Conservation (phyloP, 108 stramenopile genomes). For the Nitzschia sp. region DNA sequence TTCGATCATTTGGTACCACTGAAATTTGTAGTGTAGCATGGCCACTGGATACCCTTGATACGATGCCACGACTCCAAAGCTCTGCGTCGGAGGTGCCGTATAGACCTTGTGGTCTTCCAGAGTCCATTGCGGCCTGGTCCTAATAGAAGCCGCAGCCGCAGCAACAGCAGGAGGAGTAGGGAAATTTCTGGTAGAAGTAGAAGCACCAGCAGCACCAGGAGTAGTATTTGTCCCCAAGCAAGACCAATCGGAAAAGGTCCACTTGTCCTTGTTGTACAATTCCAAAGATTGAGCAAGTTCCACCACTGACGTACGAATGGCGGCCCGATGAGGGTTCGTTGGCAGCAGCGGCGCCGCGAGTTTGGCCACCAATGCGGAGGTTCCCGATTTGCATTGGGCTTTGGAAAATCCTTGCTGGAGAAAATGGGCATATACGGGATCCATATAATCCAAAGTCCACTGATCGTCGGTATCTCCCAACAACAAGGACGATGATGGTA, state of each 20-base stretch:
- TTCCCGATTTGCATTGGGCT: neutral
- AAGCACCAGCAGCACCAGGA: neutral
- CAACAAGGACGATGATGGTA: neutral
- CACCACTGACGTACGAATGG: slow-evolving; percentile 1
- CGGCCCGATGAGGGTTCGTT: slow-evolving; percentile 1
- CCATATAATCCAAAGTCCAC: slow-evolving; percentile 26
- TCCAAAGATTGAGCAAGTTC: slow-evolving; percentile 10
- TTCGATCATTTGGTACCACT: slow-evolving; percentile 22
- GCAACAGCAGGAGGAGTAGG: neutral
- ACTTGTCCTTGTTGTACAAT: neutral
- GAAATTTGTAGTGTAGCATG: slow-evolving; percentile 32
- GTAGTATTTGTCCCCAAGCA: neutral
- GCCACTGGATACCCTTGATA: slow-evolving; percentile 20
- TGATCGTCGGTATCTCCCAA: slow-evolving; percentile 17
- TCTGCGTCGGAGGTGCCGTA: slow-evolving; percentile 14
- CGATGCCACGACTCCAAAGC: slow-evolving; percentile 35
- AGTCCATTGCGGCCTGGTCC: slow-evolving; percentile 24
- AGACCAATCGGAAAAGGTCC: slow-evolving; percentile 33
- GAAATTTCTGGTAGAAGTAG: too few relatives aligned
- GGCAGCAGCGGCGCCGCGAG: slow-evolving; percentile 1
- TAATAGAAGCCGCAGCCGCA: neutral
- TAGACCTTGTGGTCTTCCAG: slow-evolving; percentile 20
- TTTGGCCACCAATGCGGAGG: neutral
- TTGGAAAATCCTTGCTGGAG: slow-evolving; percentile 21
- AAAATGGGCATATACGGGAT: slow-evolving; percentile 32